These are phyloP conservation scores for Juglanconis oblonga DNA, from an alignment of 2,329 filamentous ascomycete species.

Conservation along the genomic window DNA sequence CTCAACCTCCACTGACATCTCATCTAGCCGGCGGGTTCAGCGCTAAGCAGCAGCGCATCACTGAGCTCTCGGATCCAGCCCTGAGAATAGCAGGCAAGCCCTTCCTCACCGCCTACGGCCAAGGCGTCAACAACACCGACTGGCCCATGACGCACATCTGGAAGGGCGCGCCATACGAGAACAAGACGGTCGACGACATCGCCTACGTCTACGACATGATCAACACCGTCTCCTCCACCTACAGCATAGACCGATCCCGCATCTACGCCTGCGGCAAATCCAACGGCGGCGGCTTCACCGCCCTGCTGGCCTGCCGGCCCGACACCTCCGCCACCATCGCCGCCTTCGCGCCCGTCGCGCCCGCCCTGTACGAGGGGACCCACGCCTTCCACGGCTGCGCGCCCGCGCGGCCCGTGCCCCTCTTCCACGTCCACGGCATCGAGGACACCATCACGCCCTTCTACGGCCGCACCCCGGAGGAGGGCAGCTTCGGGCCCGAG, in stretches of 20 bases:
- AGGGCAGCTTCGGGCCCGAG: slow-evolving; percentile 17
- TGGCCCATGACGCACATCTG: slow-evolving; percentile 24
- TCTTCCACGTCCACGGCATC: slow-evolving; percentile 20
- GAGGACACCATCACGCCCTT: slow-evolving; percentile 20
- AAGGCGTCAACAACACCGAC: slow-evolving; percentile 24
- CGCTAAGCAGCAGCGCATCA: slow-evolving; percentile 24
- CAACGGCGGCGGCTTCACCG: slow-evolving; percentile 22
- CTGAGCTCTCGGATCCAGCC: slow-evolving; percentile 24
- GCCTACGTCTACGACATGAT: slow-evolving; percentile 25
- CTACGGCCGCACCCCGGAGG: slow-evolving; percentile 15
- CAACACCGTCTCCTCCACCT: slow-evolving; percentile 19
- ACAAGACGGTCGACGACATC: slow-evolving; percentile 25
- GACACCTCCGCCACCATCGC: slow-evolving; percentile 20
- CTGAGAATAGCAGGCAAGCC: slow-evolving; percentile 23
- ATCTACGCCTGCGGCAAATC: slow-evolving; percentile 23
- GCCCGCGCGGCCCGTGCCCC: slow-evolving; percentile 16
- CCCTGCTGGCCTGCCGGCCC: slow-evolving; percentile 20
- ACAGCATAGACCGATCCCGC: slow-evolving; percentile 20
- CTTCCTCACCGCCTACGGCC: slow-evolving; percentile 24
- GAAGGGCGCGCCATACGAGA: slow-evolving; percentile 25
- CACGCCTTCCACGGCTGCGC: slow-evolving; percentile 19
- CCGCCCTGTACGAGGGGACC: slow-evolving; percentile 21
- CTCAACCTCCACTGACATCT: background rate
- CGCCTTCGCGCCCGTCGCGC: slow-evolving; percentile 21
- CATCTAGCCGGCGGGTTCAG: slow-evolving; percentile 21